phyloP scores from a whole-genome alignment of 805 yeast species.

The Metschnikowia koreensis region DNA sequence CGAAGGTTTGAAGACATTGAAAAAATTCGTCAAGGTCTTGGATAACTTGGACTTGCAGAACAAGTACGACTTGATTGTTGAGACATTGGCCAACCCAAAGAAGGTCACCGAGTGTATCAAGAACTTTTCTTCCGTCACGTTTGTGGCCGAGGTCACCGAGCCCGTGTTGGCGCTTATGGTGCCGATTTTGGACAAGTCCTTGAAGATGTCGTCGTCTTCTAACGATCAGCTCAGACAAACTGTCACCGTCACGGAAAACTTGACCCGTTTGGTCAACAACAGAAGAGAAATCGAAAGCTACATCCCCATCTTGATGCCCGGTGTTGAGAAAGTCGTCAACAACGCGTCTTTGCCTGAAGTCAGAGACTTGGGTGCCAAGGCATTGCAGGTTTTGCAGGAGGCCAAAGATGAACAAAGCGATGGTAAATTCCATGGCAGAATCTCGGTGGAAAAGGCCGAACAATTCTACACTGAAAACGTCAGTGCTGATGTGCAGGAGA shows the following conservation, averaged over 20 bases:
- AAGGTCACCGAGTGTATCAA: conserved; percentile 88
- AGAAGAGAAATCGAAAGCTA: conserved; percentile 85
- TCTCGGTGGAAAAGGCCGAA: conserved; percentile 53
- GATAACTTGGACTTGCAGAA: conserved; percentile 92
- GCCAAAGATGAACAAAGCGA: conserved; percentile 70
- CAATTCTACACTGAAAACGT: conserved; percentile 35
- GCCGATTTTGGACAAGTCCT: conserved; percentile 87
- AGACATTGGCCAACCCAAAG: conserved; percentile 85
- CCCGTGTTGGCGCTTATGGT: conserved; percentile 88
- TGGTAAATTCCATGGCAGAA: conserved; percentile 76
- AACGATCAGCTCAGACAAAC: conserved; percentile 97
- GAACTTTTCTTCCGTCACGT: conserved; percentile 87
- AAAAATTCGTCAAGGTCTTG: conserved; percentile 70
- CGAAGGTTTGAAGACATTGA: conserved; percentile 71
- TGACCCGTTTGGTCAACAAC: conserved; percentile 92
- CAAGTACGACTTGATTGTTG: conserved; percentile 76
- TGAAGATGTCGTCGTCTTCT: conserved; percentile 81
- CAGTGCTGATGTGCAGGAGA: conserved; percentile 14
- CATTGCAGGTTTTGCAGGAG: conserved; percentile 73
- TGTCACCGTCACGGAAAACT: conserved; percentile 91
- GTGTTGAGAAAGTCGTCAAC: conserved; percentile 80
- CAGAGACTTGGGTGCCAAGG: conserved; percentile 87
- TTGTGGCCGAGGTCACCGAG: conserved; percentile 98
- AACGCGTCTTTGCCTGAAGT: conserved; percentile 96
- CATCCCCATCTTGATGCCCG: conserved; percentile 87